A percentile compares a stretch with the other conserved stretches of the same genome.
These are phyloP conservation scores for Saccharata proteae DNA, from an alignment of 2,329 filamentous ascomycete genomes.

Conservation along the genomic window DNA sequence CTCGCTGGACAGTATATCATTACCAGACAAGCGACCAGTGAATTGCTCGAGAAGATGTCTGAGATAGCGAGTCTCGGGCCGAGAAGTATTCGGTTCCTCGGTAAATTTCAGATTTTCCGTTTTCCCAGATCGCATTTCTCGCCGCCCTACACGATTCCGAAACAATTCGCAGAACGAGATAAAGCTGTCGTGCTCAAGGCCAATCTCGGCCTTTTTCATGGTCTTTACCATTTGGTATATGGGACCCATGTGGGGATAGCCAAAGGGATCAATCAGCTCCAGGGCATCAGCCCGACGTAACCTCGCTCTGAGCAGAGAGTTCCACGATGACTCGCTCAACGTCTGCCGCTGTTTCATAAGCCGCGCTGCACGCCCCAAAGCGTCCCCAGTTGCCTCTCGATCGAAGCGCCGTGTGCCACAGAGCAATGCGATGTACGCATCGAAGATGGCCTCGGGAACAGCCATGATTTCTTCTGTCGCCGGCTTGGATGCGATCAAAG, in stretches of 20 bases:
- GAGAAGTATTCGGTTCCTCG: background rate
- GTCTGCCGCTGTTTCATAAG: slow-evolving; percentile 14
- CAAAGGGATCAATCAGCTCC: no score
- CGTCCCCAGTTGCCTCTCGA: slow-evolving; percentile 11
- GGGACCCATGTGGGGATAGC: slow-evolving; percentile 6
- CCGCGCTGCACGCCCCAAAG: slow-evolving; percentile 9
- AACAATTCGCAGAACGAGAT: slow-evolving; percentile 1
- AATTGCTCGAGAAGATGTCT: background rate
- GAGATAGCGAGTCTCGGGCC: background rate
- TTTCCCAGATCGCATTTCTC: background rate
- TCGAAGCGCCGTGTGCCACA: slow-evolving; percentile 29
- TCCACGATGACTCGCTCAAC: slow-evolving; percentile 14
- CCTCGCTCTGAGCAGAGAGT: slow-evolving; percentile 12
- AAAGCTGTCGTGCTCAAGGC: slow-evolving; percentile 6
- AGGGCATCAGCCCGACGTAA: no score
- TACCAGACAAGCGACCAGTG: no score
- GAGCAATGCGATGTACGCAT: slow-evolving; percentile 42
- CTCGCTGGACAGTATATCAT: no score
- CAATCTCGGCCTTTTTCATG: slow-evolving; percentile 1
- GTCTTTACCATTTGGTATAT: slow-evolving; percentile 2
- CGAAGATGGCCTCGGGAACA: slow-evolving; percentile 29
- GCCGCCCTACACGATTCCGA: background rate
- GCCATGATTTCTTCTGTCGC: slow-evolving; percentile 13
- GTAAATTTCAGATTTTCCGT: background rate
- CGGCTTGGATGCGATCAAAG: no score